Conservation (phyloP, 2,329 filamentous ascomycete genomes). For the Colletotrichum viniferum region DNA sequence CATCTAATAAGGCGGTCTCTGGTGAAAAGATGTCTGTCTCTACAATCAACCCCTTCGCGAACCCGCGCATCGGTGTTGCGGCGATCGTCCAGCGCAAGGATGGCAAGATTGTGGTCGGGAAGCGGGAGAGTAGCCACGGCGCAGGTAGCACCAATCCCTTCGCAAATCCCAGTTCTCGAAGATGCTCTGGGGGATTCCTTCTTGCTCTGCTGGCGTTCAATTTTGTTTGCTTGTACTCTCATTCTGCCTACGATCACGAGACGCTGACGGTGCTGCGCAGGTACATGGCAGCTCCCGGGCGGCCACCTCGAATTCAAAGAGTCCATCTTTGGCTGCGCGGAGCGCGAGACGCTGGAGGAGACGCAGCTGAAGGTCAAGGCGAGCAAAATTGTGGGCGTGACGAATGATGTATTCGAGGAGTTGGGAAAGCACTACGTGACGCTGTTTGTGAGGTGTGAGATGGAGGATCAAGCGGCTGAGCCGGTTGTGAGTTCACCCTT, state of each 20-base stretch:
- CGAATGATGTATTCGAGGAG: constrained; percentile 67
- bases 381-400: constrained; percentile 60
- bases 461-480: constrained; percentile 49
- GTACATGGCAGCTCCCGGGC: constrained; percentile 71
- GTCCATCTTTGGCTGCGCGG: constrained; percentile 63
- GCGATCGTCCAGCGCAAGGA: constrained; percentile 47
- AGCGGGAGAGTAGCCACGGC: constrained; percentile 53
- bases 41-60: neutral
- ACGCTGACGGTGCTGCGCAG: constrained; percentile 33
- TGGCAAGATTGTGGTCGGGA: constrained; percentile 52
- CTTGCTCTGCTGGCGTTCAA: too few species aligned
- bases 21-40: neutral
- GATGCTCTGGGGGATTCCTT: accelerated
- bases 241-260: accelerated
- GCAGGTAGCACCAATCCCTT: constrained; percentile 36
- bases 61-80: constrained; percentile 53
- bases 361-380: constrained; percentile 64
- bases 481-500: constrained; percentile 50
- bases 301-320: constrained; percentile 78
- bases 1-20: neutral
- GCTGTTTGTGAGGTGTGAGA: constrained; percentile 64
- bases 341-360: constrained; percentile 73
- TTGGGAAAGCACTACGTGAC: constrained; percentile 77
- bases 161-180: neutral
- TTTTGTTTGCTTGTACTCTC: neutral